phyloP scores from a whole-genome alignment of 352 stramenopile species.

The Globisporangium mamillatum region DNA sequence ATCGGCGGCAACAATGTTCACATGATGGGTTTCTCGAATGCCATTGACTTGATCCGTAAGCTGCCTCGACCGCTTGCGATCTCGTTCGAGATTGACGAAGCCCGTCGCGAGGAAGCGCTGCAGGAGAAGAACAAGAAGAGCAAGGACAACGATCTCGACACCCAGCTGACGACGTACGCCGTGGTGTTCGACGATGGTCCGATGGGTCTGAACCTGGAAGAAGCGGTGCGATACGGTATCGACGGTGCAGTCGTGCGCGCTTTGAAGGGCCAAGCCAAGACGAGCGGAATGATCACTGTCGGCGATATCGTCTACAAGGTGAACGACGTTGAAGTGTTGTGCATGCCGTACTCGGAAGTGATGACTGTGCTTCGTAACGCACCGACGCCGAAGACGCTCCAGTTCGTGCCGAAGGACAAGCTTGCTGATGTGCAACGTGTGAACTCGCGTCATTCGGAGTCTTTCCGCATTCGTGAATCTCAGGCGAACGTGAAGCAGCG shows the following conservation, averaged over 20 bases:
- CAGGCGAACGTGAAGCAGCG: constrained; percentile 63
- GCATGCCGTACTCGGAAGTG: constrained; percentile 83
- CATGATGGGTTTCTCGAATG: constrained; percentile 77
- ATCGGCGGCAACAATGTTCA: constrained; percentile 78
- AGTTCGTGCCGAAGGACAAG: constrained; percentile 86
- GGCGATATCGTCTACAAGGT: constrained; percentile 88
- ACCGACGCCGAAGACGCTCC: constrained; percentile 66
- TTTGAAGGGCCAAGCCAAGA: constrained; percentile 81
- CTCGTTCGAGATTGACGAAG: constrained; percentile 79
- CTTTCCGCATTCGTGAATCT: constrained; percentile 61
- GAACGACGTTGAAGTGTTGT: constrained; percentile 79
- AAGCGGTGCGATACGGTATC: constrained; percentile 80
- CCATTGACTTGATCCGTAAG: constrained; percentile 84
- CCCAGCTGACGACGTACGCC: constrained; percentile 75
- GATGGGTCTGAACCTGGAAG: constrained; percentile 85
- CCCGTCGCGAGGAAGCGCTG: constrained; percentile 51
- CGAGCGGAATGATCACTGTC: constrained; percentile 77
- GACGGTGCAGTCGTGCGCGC: constrained; percentile 77
- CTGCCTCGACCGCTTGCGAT: constrained; percentile 76
- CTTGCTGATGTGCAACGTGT: constrained; percentile 80
- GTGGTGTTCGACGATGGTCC: constrained; percentile 84
- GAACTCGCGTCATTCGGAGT: constrained; percentile 79
- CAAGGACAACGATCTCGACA: constrained; percentile 65
- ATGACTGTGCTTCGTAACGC: constrained; percentile 77
- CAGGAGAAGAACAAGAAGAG: constrained; percentile 51